Percentiles rank a stretch among this genome's conserved stretches.
These are phyloP conservation scores for Sugiyamaella japonica DNA, from an alignment of 1,139 yeast species.

Conservation along the genomic window DNA sequence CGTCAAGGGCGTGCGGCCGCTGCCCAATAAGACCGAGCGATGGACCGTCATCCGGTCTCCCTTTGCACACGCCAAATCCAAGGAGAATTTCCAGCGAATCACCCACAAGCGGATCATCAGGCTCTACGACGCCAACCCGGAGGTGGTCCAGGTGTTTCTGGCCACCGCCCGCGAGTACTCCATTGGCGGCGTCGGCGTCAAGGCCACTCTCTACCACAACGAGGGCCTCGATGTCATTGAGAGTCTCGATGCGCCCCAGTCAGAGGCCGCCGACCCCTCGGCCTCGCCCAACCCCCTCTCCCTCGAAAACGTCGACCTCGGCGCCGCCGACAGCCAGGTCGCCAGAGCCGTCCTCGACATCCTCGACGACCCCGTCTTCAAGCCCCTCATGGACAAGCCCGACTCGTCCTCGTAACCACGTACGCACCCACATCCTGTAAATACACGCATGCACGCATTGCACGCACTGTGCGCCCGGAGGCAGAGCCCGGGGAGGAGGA, in stretches of 20 bases:
- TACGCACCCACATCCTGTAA: neutral
- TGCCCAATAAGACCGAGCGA: conserved; percentile 72
- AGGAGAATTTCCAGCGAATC: conserved; percentile 89
- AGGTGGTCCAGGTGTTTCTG: conserved; percentile 78
- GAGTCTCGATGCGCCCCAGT: conserved; percentile 35
- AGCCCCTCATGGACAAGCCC: conserved; percentile 31
- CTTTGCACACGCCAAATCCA: conserved; percentile 90
- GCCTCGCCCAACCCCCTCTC: conserved; percentile 18
- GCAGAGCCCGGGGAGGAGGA: no score
- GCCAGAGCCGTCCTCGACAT: conserved; percentile 73
- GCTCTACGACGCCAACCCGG: conserved; percentile 85
- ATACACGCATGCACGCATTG: neutral
- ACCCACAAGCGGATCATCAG: conserved; percentile 73
- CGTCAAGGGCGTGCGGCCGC: conserved; percentile 64
- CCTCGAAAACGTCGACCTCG: conserved; percentile 22
- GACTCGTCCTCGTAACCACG: neutral
- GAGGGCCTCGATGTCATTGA: conserved; percentile 54
- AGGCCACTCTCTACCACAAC: conserved; percentile 64
- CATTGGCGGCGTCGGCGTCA: conserved; percentile 78
- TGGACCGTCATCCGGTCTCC: conserved; percentile 96
- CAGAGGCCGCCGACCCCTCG: conserved; percentile 17
- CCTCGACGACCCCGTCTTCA: conserved; percentile 63
- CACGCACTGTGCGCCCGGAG: neutral
- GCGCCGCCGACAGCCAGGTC: conserved; percentile 54
- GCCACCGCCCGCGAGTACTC: conserved; percentile 78